Evolutionary conservation across 2,329 filamentous ascomycete genomes (phyloP), one percentile per base, ranked within the genome.

Genomic region (Pseudogymnoascus sp.): DNA sequence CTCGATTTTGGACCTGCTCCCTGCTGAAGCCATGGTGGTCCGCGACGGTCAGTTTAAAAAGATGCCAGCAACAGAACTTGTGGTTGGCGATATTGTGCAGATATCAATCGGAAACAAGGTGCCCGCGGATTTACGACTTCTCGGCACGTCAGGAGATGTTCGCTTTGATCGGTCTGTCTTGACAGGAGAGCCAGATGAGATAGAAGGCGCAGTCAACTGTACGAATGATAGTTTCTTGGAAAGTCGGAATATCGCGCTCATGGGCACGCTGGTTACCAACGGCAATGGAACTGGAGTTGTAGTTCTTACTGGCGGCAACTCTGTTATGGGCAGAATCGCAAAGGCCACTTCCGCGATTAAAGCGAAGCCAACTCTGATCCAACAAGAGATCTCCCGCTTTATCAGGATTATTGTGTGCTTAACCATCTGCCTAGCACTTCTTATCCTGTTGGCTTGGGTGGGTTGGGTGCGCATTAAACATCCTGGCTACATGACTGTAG

Each of bases 161-260:
- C 84, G 99, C 99, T 81, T 99, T 65, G 94, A 99, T 77, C 94
- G 99, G 78, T 94, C 94, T 63, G 93, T 99, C 73, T 80, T 99
- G 72, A 99, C 94, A 0, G 94, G 94, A 71, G 94, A 99, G 79
- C 97, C 92, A 74, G 92, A 97, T 79, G 97, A 93, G 74, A 93
- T 99, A 61, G 84, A 99, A 78, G 90, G 93, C 70, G 83, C 82
- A 59, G 74, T 75, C 2, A 80, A 82, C 5, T 80, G 97, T 68
- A 80, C 83, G 69, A 94, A 97, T 73, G 79, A 83, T 53, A 87
- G 89, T 77, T 92, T 56, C 93, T 53, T 94, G 99, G 69, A 91
- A 96, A 78, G 94, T 99, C 78, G 94, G 99, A 99, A 99, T 76
- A 97, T 96, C 84, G 82, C 99, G 65, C 99, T 99, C 78, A 99